Base-by-base conservation (phyloP, 345 rosid species). In the Hibiscus trionum region DNA sequence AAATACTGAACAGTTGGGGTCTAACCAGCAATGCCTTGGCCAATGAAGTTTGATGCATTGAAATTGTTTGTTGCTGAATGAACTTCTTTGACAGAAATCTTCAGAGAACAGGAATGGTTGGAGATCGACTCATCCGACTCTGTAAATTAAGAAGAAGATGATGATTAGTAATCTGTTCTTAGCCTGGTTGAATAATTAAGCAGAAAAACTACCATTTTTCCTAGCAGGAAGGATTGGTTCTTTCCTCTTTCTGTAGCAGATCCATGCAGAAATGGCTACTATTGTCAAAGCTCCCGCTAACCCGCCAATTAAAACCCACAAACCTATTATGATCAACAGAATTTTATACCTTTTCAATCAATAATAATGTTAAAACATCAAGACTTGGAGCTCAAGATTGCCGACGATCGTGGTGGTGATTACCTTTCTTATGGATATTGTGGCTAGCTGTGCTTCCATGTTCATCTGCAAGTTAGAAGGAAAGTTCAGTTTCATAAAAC, bases 21-120 rank as follows among this genome's bases (percentile, higher is more conserved):
- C 86, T 79, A 21, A 88, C 92, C 90, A 31, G 88, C 88, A 42
- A 82, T 77, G 58, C 90, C 93, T 78, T 85, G 86, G 66, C 93
- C 90, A 15, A 86, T 83, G 82, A 76, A 85, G 82, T 88, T 86
- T 2, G 80, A 70, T 55, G 80, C 81, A 69, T 71, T 61, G 47
- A 88, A 82, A 66, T 81, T 75, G 80, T 86, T 78, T 57, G 90
- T 86, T 4, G 88, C 87, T 50, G 75, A 78, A 75, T 78, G 80
- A 66, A 88, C 77, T 78, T 84, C 83, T 74, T 79, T 81, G 11
- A 77, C 11, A 6, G 88, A 73, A 68, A 88, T 78, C 79, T 72
- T 86, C 47, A 72, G 73, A 50, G 73, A 16, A 60, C 61, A 42
- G 14, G 77, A 57, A 35, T 80, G 77, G 56, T 77, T 69, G 0